Evolutionary conservation across 371 early-diverging fungal species (phyloP), one percentile per base, ranked within the genome.

Genomic region (Syncephalastrum racemosum): DNA sequence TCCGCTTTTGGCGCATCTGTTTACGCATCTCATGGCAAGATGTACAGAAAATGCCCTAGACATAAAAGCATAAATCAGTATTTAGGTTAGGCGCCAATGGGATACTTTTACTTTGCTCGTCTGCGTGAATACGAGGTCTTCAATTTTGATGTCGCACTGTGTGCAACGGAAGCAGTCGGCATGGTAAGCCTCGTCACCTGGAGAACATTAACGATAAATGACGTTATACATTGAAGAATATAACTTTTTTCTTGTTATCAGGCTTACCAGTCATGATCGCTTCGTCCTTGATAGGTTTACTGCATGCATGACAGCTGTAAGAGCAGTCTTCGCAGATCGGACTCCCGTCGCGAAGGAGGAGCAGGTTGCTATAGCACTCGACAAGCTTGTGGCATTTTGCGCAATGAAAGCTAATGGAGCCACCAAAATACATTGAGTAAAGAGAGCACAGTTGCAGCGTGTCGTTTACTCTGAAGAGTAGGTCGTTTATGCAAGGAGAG

Each of bases 321-420:
- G 91, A 91, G 67, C 95, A 94, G 54, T 92, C 86, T 59, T 88
- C 89, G 60, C 95, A 93, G 46, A 94, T 85, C 12, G 92, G 90
- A 54, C 86, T 86, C 16, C 91, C 91, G 60, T 92, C 91, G 20
- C 90, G 83, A 41, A 92, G 75, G 27, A 92, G 67, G n/a, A 92
- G 70, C 20, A 90, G 69, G 61, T 90, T 92, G 54, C 89, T 85
- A 57, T 92, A 90, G 52, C 86, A 87, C 67, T 90, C 89, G 23
- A 92, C 89, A 15, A 86, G 74, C 60, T 76, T 84, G 49, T 70
- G 73, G 67, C 92, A 92, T 54, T 89, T 90, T 2, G 87, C 87
- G 67, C 92, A 92, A 40, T 84, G 85, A 53, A 92, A 90, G 64
- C 90, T 90, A 64, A 27, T 8, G 18, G 14, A 50, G 27, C 39